Conservation (phyloP, 495 filamentous ascomycete species). For the Cladorrhinum samala region DNA sequence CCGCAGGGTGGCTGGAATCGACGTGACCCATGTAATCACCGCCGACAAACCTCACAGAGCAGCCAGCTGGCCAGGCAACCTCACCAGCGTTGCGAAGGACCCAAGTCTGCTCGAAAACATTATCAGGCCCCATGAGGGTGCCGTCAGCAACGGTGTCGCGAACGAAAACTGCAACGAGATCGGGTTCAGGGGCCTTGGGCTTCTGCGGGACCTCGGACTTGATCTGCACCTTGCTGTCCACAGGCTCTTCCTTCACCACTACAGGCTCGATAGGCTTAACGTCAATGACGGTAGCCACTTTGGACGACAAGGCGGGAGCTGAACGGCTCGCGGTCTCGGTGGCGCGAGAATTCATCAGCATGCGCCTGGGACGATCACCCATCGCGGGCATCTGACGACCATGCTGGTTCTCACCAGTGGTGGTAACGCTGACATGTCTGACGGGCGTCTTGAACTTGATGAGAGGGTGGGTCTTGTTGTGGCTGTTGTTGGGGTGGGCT, state of each 20-base stretch:
- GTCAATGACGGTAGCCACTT: slow-evolving; percentile 67
- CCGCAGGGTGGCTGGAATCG: slow-evolving; percentile 68
- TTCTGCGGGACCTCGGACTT: slow-evolving; percentile 23
- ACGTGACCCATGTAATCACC: slow-evolving; percentile 94
- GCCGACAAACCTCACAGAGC: slow-evolving; percentile 83
- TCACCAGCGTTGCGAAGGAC: slow-evolving; percentile 80
- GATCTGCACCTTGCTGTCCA: slow-evolving; percentile 19
- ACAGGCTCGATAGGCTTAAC: slow-evolving; percentile 52
- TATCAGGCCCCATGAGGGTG: slow-evolving; percentile 57
- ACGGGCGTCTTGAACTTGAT: slow-evolving; percentile 97
- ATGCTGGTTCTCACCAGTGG: slow-evolving; percentile 65
- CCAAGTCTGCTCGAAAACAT: slow-evolving; percentile 86
- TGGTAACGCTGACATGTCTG: slow-evolving; percentile 81
- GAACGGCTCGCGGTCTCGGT: slow-evolving; percentile 46
- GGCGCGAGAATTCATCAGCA: slow-evolving; percentile 36
- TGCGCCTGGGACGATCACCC: slow-evolving; percentile 51
- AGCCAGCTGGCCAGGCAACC: slow-evolving; percentile 75
- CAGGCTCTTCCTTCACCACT: slow-evolving; percentile 26
- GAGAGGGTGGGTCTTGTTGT: slow-evolving; percentile 91
- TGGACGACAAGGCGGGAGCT: slow-evolving; percentile 53
- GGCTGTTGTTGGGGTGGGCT: slow-evolving; percentile 70
- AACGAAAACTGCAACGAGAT: slow-evolving; percentile 69
- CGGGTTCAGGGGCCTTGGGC: slow-evolving; percentile 14
- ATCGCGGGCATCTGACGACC: slow-evolving; percentile 55
- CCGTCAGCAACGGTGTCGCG: slow-evolving; percentile 75